A percentile compares a stretch with the other conserved stretches of the same genome.
These are phyloP conservation scores for Tagetes patula DNA, from an alignment of 129 eudicot genomes.

Conservation along the genomic window DNA sequence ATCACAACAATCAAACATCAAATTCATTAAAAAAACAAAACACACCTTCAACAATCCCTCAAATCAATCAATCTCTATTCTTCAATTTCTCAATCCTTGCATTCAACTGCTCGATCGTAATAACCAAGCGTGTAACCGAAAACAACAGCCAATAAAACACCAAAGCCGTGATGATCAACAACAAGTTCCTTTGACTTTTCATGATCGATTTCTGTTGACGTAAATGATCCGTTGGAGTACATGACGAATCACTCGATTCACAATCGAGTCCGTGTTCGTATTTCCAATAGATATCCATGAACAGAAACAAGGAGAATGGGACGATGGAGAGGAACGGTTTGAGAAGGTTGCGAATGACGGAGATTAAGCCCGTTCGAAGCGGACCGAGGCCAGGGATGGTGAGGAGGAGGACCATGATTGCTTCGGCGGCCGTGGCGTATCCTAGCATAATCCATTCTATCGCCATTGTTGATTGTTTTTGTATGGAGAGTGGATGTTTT, in stretches of 20 bases:
- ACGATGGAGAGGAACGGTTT: constrained; percentile 76
- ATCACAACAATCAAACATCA: too few species aligned
- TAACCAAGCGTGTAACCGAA: constrained; percentile 57
- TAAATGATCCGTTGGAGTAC: constrained; percentile 70
- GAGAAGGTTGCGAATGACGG: constrained; percentile 65
- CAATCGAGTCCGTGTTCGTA: constrained; percentile 68
- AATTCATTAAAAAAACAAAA: neutral
- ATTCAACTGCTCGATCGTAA: constrained; percentile 57
- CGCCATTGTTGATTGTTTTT: constrained; percentile 51
- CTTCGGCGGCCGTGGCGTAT: constrained; percentile 85
- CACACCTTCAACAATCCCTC: neutral
- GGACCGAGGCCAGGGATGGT: constrained; percentile 77
- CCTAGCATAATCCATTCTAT: constrained; percentile 78
- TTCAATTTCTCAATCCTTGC: constrained; percentile 62
- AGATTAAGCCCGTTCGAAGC: constrained; percentile 63
- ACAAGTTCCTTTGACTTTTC: constrained; percentile 82
- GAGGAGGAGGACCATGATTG: constrained; percentile 69
- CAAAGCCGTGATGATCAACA: constrained; percentile 58
- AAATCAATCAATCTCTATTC: constrained; percentile 43
- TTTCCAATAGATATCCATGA: constrained; percentile 85
- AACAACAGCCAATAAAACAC: constrained; percentile 77
- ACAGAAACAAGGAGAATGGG: constrained; percentile 69
- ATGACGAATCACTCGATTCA: constrained; percentile 40
- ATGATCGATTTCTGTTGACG: constrained; percentile 78
- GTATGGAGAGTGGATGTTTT: neutral